These are phyloP conservation scores for Escovopsis sp. DNA, from an alignment of 2,329 filamentous ascomycete genomes.

Conservation along the genomic window DNA sequence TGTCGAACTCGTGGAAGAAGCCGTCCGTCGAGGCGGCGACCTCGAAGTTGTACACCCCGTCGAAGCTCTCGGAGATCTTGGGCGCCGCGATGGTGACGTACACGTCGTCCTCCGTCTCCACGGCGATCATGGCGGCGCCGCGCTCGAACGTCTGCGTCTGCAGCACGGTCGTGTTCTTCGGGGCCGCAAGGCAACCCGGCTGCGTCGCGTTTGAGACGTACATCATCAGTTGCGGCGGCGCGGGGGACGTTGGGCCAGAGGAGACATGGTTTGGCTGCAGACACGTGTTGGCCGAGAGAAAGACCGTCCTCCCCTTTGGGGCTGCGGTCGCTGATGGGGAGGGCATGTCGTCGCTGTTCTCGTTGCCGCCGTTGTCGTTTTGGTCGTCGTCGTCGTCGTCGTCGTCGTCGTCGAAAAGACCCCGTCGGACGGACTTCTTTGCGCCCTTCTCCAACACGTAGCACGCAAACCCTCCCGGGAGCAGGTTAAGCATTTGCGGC, in stretches of 20 bases:
- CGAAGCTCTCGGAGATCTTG: slow-evolving; percentile 35
- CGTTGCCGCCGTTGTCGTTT: slow-evolving; percentile 3
- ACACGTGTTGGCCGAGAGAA: slow-evolving; percentile 78
- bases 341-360: neutral
- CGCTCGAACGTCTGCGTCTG: slow-evolving; percentile 37
- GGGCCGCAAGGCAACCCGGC: slow-evolving; percentile 14
- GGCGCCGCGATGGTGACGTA: slow-evolving; percentile 66
- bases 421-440: slow-evolving; percentile 3
- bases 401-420: slow-evolving; percentile 7
- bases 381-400: slow-evolving; percentile 8
- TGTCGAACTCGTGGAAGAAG: slow-evolving; percentile 52
- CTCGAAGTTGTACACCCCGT: slow-evolving; percentile 61
- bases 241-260: slow-evolving; percentile 1
- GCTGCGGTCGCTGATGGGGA: slow-evolving; percentile 13
- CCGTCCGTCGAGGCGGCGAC: slow-evolving; percentile 69
- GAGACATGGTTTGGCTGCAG: slow-evolving; percentile 45
- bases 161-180: slow-evolving; percentile 9
- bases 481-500: slow-evolving; percentile 41
- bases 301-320: slow-evolving; percentile 35
- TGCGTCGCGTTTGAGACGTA: slow-evolving; percentile 50
- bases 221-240: slow-evolving; percentile 58
- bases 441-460: slow-evolving; percentile 17
- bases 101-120: slow-evolving; percentile 49
- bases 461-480: slow-evolving; percentile 42
- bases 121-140: slow-evolving; percentile 52